Evolutionary conservation across 2,329 filamentous ascomycete genomes (phyloP), one percentile per base, ranked within the genome.

Genomic region (Calonectria henricotiae): DNA sequence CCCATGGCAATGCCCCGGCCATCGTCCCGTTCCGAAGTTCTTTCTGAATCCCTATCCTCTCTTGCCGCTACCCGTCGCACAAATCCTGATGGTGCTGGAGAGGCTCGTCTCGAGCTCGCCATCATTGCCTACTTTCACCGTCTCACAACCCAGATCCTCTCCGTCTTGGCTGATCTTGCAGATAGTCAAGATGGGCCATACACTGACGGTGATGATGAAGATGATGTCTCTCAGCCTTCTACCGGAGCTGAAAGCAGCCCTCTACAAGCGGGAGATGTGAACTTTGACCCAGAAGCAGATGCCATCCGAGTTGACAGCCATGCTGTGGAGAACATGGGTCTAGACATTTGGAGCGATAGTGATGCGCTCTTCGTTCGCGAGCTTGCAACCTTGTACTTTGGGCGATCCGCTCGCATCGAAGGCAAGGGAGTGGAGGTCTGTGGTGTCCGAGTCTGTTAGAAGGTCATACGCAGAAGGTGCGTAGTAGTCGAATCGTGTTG

Each of bases 51-150:
- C 2, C 79, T 87, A 32, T 78, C 83, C 6, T 87, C 86, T 25
- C 79, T 88, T 20, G 81, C 73, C 37, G 47, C 81, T 27, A 83
- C 79, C 44, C 80, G 80, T 51, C 82, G 81, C 63, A 76, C 76
- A 4, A 77, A 77, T 7, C 69, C 76, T n/a, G 76, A 78, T 1
- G 80, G 80, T 13, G 77, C 81, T 6, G 83, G 85, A 32, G 84
- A 88, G 73, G 87, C 88, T 51, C 81, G 84, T 55, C 79, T 89
- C 12, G 92, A 95, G 78, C 90, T 94, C 71, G 89, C 91, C 46
- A 89, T 94, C 62, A 93, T 95, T 65, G 91, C 93, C 1, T 96
- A 95, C 81, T 96, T 96, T 81, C 93, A 95, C 81, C 89, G 93
- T 1, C 85, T 94, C 62, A 95, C 93, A 0, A 88, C 89, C 2